These are phyloP conservation scores for Aphanomyces euteiches DNA, from an alignment of 352 stramenopile genomes.

Conservation along the genomic window DNA sequence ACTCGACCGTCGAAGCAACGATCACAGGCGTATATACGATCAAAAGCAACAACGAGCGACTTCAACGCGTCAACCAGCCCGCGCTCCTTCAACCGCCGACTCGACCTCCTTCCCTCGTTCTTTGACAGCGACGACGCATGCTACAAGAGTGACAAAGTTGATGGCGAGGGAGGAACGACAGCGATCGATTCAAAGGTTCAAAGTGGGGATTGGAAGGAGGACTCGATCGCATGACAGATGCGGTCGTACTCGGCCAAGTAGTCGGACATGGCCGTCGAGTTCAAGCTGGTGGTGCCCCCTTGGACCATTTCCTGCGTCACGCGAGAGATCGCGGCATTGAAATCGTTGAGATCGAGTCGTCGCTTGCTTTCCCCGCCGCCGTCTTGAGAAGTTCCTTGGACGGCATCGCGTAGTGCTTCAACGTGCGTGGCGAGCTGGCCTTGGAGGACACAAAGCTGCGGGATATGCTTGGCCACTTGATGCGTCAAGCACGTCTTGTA, in stretches of 20 bases:
- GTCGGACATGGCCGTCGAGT: slow-evolving; percentile 1
- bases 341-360: slow-evolving; percentile 3
- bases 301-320: slow-evolving; percentile 14
- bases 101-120: too few species aligned
- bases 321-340: not conserved
- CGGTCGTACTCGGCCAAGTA: slow-evolving; percentile 24
- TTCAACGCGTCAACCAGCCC: too few species aligned
- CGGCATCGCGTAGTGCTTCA: slow-evolving; percentile 19
- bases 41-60: too few species aligned
- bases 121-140: too few species aligned
- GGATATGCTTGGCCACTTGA: slow-evolving; percentile 21
- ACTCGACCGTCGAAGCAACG: too few species aligned
- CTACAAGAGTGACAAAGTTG: too few species aligned
- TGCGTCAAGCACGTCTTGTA: slow-evolving; percentile 17
- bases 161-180: not conserved
- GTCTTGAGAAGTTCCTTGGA: not conserved
- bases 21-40: too few species aligned
- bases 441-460: slow-evolving; percentile 25
- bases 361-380: not conserved
- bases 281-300: not conserved
- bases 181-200: too few species aligned
- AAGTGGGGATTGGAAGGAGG: too few species aligned
- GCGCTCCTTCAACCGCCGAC: too few species aligned
- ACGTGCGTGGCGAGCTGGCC: slow-evolving; percentile 22
- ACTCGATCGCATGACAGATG: not conserved